Conservation (phyloP, 148 eudicot species). For the Arctostaphylos glauca region DNA sequence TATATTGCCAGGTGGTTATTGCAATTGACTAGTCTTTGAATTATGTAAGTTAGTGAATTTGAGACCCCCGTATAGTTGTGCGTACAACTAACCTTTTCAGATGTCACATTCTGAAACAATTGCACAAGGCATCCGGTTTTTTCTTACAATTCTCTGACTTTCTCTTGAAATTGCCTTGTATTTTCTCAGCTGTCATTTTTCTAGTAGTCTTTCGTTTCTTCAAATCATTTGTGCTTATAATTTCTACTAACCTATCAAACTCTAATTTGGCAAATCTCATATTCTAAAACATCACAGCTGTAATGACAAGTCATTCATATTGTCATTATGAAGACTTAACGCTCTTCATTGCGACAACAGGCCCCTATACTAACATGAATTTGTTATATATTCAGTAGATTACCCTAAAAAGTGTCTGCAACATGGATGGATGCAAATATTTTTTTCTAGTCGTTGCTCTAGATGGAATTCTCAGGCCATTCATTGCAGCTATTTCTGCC, state of each 20-base stretch:
- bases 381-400: neutral
- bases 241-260: neutral
- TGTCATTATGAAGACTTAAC: neutral
- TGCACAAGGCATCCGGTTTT: neutral
- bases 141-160: neutral
- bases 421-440: neutral
- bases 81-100: neutral
- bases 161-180: neutral
- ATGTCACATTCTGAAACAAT: neutral
- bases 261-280: neutral
- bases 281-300: neutral
- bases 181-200: neutral
- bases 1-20: neutral
- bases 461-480: neutral
- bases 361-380: neutral
- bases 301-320: neutral
- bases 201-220: neutral
- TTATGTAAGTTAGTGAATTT: neutral
- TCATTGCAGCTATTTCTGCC: neutral
- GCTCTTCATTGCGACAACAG: neutral
- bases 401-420: too few species aligned
- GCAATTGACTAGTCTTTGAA: neutral
- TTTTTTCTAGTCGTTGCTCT: neutral
- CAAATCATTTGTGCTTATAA: too few species aligned
- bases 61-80: neutral